Evolutionary conservation across 495 filamentous ascomycete species (phyloP).

Genomic region (Penicillium atrosanguineum): DNA sequence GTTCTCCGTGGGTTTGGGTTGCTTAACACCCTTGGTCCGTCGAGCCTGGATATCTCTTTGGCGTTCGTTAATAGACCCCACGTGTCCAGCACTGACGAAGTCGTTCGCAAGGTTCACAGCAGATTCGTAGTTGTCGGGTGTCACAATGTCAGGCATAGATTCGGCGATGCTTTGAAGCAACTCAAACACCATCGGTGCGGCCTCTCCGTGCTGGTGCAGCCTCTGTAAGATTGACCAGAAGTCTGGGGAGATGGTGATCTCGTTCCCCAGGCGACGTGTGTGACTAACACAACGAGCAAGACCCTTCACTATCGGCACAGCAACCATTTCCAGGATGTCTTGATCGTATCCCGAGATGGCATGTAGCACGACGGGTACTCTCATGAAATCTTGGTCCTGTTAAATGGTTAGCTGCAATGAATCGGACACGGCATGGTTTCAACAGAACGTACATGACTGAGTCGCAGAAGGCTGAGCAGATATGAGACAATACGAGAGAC

Average conservation of each 20-base stretch:
- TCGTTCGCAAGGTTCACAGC: constrained; percentile 80
- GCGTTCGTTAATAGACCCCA: constrained; percentile 78
- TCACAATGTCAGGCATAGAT: constrained; percentile 68
- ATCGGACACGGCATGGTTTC: not conserved
- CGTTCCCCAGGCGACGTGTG: constrained; percentile 73
- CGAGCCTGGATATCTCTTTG: constrained; percentile 61
- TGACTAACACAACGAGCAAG: constrained; percentile 75
- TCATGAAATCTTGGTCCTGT: constrained; percentile 87
- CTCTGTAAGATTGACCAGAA: constrained; percentile 92
- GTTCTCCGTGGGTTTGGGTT: constrained; percentile 64
- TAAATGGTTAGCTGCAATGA: constrained; percentile 25
- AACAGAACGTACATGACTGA: constrained; percentile 72
- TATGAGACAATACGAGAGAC: constrained; percentile 85
- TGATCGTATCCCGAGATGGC: constrained; percentile 83
- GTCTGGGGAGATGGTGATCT: constrained; percentile 93
- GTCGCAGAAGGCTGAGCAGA: constrained; percentile 74
- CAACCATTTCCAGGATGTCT: constrained; percentile 70
- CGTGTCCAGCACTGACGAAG: constrained; percentile 80
- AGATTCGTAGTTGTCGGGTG: constrained; percentile 92
- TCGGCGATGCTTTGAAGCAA: constrained; percentile 72
- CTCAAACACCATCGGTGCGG: constrained; percentile 75
- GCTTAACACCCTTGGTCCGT: constrained; percentile 52
- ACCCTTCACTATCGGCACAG: constrained; percentile 71
- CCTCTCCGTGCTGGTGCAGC: constrained; percentile 63
- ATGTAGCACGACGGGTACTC: constrained; percentile 89